Percentiles rank a stretch among this genome's conserved stretches.
phyloP scores from a whole-genome alignment of 805 yeast genomes.

The Ogataea ramenticola region DNA sequence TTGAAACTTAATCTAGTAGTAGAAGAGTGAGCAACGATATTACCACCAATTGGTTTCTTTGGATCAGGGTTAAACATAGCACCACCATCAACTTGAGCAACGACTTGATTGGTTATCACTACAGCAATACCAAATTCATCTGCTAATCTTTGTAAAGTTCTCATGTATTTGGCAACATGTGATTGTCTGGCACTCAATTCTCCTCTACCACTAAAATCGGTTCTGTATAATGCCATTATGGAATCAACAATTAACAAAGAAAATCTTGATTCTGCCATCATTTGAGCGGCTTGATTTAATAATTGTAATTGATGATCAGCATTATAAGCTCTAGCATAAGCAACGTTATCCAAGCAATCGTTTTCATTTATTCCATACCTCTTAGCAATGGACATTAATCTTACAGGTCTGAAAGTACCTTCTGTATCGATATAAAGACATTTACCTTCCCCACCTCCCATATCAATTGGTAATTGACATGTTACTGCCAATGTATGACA shows the following conservation, averaged over 20 bases:
- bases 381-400: conserved; percentile 83
- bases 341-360: conserved; percentile 94
- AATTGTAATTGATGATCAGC: conserved; percentile 92
- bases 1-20: conserved; percentile 87
- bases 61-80: conserved; percentile 88
- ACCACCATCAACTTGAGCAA: conserved; percentile 95
- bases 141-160: conserved; percentile 85
- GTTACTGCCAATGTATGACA: conserved; percentile 97
- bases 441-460: conserved; percentile 99
- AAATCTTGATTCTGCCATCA: conserved; percentile 94
- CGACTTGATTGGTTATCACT: conserved; percentile 92
- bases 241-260: conserved; percentile 91
- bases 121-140: conserved; percentile 98
- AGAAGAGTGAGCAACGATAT: conserved; percentile 93
- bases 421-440: conserved; percentile 95
- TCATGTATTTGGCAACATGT: conserved; percentile 89
- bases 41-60: conserved; percentile 97
- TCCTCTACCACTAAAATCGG: conserved; percentile 93
- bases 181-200: conserved; percentile 91
- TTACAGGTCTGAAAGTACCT: conserved; percentile 90
- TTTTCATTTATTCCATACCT: conserved; percentile 88
- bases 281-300: conserved; percentile 81
- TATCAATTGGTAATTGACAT: conserved; percentile 90
- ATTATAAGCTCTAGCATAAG: conserved; percentile 94
- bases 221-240: conserved; percentile 91